These are phyloP conservation scores for Aspergillus phoenicis DNA, from an alignment of 2,329 filamentous ascomycete species.

Conservation along the genomic window DNA sequence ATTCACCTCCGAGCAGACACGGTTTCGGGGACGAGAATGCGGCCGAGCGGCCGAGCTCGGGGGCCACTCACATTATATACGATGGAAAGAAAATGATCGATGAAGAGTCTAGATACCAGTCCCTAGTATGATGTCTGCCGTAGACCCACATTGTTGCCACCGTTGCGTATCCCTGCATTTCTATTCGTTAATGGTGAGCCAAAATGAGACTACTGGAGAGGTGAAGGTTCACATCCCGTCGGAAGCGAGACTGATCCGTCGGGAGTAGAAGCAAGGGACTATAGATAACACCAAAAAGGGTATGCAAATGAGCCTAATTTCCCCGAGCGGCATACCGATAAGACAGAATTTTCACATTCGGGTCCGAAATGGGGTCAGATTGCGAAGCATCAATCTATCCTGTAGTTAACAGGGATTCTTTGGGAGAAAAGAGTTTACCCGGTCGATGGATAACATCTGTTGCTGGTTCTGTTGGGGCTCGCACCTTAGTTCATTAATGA, in stretches of 20 bases:
- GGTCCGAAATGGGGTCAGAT: background rate
- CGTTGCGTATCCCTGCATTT: background rate
- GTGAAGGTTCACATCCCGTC: background rate
- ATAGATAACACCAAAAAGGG: background rate
- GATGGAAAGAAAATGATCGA: background rate
- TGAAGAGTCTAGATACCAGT: background rate
- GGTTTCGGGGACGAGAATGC: background rate
- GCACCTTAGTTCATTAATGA: background rate
- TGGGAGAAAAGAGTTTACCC: background rate
- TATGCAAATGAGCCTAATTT: background rate
- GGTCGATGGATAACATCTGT: background rate
- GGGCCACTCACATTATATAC: background rate
- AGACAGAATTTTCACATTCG: background rate
- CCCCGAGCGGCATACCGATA: background rate
- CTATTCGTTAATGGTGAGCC: background rate
- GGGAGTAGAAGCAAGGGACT: background rate
- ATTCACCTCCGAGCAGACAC: background rate
- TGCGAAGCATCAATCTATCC: too few species aligned
- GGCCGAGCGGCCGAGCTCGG: background rate
- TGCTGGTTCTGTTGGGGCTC: background rate
- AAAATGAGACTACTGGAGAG: background rate
- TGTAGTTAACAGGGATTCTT: background rate
- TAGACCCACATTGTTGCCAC: background rate
- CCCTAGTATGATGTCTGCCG: background rate
- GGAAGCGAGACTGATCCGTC: background rate